Conservation (phyloP, 768 basidiomycete genomes). For the Rhizopogon vinicolor region DNA sequence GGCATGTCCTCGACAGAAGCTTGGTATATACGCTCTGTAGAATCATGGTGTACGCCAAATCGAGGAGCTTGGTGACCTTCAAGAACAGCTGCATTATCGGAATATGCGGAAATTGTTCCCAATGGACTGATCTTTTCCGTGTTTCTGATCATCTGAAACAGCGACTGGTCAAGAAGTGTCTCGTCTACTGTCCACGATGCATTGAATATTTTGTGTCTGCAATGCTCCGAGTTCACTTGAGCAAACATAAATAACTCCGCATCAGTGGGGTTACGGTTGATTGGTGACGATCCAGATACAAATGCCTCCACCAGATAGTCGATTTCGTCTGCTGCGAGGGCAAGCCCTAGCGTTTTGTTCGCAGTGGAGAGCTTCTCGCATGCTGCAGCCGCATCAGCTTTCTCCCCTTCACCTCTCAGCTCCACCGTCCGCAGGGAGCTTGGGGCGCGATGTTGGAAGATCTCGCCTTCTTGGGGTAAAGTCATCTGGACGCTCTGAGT, state of each 20-base stretch:
- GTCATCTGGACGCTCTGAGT: constrained; percentile 71
- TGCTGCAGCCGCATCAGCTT: constrained; percentile 35
- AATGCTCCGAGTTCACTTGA: constrained; percentile 99
- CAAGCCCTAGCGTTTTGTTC: constrained; percentile 85
- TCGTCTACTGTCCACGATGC: constrained; percentile 92
- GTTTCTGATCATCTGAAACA: constrained; percentile 97
- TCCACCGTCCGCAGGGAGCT: constrained; percentile 70
- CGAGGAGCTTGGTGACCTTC: constrained; percentile 65
- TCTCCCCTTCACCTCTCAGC: constrained; percentile 33
- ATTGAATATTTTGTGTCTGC: constrained; percentile 99
- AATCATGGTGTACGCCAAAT: constrained; percentile 51
- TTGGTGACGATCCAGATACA: constrained; percentile 59
- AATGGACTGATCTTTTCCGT: constrained; percentile 74
- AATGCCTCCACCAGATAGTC: constrained; percentile 90
- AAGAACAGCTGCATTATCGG: constrained; percentile 96
- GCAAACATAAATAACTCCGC: constrained; percentile 99
- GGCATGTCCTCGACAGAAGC: constrained; percentile 67
- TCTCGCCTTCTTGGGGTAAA: constrained; percentile 49
- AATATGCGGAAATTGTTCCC: constrained; percentile 94
- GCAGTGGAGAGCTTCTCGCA: constrained; percentile 64
- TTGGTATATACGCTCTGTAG: constrained; percentile 44
- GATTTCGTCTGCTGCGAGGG: constrained; percentile 85
- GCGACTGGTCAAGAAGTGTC: constrained; percentile 54
- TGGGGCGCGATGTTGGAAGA: constrained; percentile 62
- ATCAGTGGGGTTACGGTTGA: constrained; percentile 87